Conservation (phyloP, 106 monocot species). For the Platanthera guangdongensis region DNA sequence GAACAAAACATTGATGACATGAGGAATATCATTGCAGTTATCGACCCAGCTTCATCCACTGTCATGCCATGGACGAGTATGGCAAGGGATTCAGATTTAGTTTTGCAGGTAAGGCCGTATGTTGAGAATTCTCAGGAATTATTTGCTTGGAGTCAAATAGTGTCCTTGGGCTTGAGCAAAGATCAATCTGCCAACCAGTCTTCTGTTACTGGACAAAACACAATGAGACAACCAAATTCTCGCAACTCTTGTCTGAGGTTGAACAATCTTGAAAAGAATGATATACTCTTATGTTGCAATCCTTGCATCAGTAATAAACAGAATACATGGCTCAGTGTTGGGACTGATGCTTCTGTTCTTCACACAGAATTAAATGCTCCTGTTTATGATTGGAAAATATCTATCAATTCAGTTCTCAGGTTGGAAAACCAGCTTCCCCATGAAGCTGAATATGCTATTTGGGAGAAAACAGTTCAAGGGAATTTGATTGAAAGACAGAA, state of each 20-base stretch:
- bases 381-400: conserved; percentile 95
- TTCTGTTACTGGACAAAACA: conserved; percentile 37
- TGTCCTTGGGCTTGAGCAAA: conserved; percentile 32
- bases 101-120: conserved; percentile 78
- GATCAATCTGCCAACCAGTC: conserved; percentile 30
- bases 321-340: conserved; percentile 72
- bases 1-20: conserved; percentile 19
- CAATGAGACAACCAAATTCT: conserved; percentile 22
- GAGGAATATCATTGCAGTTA: conserved; percentile 44
- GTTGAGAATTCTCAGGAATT: conserved; percentile 35
- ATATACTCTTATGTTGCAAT: conserved; percentile 57
- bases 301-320: conserved; percentile 21
- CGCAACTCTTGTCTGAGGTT: conserved; percentile 44
- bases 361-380: conserved; percentile 86
- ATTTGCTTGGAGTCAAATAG: conserved; percentile 65
- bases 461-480: conserved; percentile 68
- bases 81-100: conserved; percentile 41
- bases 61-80: conserved; percentile 66
- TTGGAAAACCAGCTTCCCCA: conserved; percentile 91
- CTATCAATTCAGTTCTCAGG: conserved; percentile 65
- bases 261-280: conserved; percentile 81
- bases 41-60: conserved; percentile 57
- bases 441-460: conserved; percentile 77
- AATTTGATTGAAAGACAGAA: conserved; percentile 70
- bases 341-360: conserved; percentile 84